Conservation (phyloP, 2,329 filamentous ascomycete genomes). For the Pseudogymnoascus pannorum region DNA sequence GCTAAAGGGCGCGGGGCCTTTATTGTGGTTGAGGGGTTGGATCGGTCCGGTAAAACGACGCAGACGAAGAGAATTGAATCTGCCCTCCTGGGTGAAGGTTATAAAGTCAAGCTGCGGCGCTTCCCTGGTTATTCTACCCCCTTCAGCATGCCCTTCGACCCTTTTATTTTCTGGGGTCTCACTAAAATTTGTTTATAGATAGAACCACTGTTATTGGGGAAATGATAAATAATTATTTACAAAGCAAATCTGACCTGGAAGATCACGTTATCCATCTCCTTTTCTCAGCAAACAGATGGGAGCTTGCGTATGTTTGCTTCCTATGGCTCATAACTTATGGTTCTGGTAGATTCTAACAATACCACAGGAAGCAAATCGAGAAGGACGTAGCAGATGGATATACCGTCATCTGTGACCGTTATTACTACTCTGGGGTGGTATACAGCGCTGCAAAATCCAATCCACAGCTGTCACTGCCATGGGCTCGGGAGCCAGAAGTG, state of each 20-base stretch:
- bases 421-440: conserved; percentile 90
- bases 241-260: conserved; percentile 50
- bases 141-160: not conserved
- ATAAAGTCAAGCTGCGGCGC: conserved; percentile 49
- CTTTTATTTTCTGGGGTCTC: conserved; percentile 2
- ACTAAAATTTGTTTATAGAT: conserved; percentile 37
- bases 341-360: not conserved
- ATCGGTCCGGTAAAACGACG: conserved; percentile 66
- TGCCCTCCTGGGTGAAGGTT: conserved; percentile 42
- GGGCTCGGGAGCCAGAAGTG: conserved; percentile 78
- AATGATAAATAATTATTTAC: conserved; percentile 62
- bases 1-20: conserved; percentile 43
- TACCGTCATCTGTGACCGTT: conserved; percentile 81
- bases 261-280: conserved; percentile 67
- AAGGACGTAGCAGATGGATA: conserved; percentile 54
- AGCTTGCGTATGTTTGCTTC: conserved; percentile 31
- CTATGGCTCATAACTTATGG: conserved; percentile 25
- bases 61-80: conserved; percentile 54
- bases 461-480: conserved; percentile 59
- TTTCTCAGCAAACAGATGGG: conserved; percentile 69
- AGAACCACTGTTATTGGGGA: conserved; percentile 59
- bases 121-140: conserved; percentile 51
- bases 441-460: conserved; percentile 86
- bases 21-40: conserved; percentile 65
- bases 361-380: conserved; percentile 42